These are phyloP conservation scores for Helminthosporium solani DNA, from an alignment of 2,329 filamentous ascomycete species.

Conservation along the genomic window DNA sequence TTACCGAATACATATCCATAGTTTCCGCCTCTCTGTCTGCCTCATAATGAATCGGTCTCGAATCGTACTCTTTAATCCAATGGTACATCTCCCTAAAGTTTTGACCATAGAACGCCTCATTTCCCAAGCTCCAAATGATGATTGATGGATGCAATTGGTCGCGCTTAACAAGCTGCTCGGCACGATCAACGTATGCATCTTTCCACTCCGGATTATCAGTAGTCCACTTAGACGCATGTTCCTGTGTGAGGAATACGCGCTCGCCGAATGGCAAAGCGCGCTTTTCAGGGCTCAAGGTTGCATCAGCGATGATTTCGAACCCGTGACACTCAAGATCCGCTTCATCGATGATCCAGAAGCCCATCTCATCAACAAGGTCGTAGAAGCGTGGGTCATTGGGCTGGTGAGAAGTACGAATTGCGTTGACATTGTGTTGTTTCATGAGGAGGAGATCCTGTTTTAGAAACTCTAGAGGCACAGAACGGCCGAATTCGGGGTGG, in stretches of 20 bases:
- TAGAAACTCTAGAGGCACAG: constrained; percentile 64
- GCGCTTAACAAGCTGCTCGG: constrained; percentile 62
- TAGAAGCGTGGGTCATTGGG: constrained; percentile 63
- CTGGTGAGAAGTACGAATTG: constrained; percentile 68
- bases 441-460: constrained; percentile 64
- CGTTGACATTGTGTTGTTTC: constrained; percentile 72
- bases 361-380: constrained; percentile 65
- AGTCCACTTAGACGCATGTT: constrained; percentile 58
- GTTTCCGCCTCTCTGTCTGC: constrained; percentile 60
- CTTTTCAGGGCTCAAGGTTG: constrained; percentile 23
- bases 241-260: constrained; percentile 58
- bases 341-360: constrained; percentile 64
- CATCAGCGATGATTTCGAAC: constrained; percentile 43
- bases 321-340: constrained; percentile 53
- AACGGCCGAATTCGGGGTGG: constrained; percentile 62
- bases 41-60: constrained; percentile 66
- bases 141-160: constrained; percentile 72
- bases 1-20: constrained; percentile 67
- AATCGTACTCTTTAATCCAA: constrained; percentile 60
- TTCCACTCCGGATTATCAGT: constrained; percentile 63
- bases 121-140: constrained; percentile 72
- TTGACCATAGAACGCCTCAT: constrained; percentile 70
- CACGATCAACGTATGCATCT: constrained; percentile 67
- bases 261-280: constrained; percentile 58
- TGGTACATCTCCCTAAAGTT: constrained; percentile 70